phyloP scores from a whole-genome alignment of 176 grass and related monocot genomes.

The Cenchrus americanus region DNA sequence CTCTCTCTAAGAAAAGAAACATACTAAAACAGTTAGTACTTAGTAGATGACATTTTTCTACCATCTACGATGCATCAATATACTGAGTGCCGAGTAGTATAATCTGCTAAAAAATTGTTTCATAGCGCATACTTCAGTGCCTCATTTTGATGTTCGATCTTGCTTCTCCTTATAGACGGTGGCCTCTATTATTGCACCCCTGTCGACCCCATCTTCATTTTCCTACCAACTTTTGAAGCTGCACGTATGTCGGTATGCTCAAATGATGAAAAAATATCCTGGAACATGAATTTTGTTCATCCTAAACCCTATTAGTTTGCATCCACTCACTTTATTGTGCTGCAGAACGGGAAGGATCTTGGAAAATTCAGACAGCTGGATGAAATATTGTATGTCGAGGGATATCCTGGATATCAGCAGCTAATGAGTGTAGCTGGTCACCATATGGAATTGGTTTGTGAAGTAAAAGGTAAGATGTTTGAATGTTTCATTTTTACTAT shows the following conservation, averaged over 20 bases:
- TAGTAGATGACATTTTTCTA: not conserved
- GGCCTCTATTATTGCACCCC: slow-evolving; percentile 81
- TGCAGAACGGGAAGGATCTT: slow-evolving; percentile 70
- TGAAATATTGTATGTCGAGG: slow-evolving; percentile 91
- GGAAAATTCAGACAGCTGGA: slow-evolving; percentile 91
- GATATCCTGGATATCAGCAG: slow-evolving; percentile 86
- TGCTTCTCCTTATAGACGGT: slow-evolving; percentile 67
- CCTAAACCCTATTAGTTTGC: slow-evolving; percentile 13
- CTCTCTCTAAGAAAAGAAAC: not conserved
- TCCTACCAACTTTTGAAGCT: slow-evolving; percentile 79
- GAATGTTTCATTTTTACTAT: slow-evolving; percentile 29
- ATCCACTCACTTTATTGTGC: slow-evolving; percentile 22
- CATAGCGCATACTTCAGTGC: not conserved
- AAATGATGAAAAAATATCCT: not conserved
- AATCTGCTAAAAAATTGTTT: slow-evolving; percentile 1
- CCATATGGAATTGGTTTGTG: slow-evolving; percentile 77
- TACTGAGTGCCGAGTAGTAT: not conserved
- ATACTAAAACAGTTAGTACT: not conserved
- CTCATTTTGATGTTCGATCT: slow-evolving; percentile 18
- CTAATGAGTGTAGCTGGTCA: slow-evolving; percentile 69
- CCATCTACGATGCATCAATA: not conserved
- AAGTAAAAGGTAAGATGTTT: slow-evolving; percentile 73
- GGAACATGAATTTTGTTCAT: slow-evolving; percentile 13
- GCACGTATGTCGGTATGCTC: slow-evolving; percentile 72
- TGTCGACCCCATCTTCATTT: slow-evolving; percentile 81